phyloP scores from a whole-genome alignment of 768 basidiomycete genomes.

The Rhodocollybia butyracea region DNA sequence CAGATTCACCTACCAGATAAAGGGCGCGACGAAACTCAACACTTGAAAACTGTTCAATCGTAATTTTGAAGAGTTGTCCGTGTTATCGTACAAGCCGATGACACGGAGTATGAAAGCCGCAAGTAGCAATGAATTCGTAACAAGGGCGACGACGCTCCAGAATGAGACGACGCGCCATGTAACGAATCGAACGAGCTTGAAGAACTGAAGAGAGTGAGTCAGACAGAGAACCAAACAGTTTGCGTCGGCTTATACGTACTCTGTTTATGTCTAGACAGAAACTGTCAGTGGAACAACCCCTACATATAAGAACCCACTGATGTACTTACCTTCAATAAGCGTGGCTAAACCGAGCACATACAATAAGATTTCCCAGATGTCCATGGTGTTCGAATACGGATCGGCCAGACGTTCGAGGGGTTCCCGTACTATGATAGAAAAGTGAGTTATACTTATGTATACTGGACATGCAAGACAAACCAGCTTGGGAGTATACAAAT shows the following conservation, averaged over 20 bases:
- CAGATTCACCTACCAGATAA: slow-evolving; percentile 69
- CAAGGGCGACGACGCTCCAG: slow-evolving; percentile 67
- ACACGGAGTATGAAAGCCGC: slow-evolving; percentile 75
- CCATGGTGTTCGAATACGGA: slow-evolving; percentile 50
- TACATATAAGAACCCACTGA: slow-evolving; percentile 8
- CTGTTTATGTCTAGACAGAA: slow-evolving; percentile 50
- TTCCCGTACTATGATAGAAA: slow-evolving; percentile 52
- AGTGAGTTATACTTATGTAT: slow-evolving; percentile 3
- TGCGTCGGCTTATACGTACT: slow-evolving; percentile 27
- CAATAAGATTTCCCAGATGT: slow-evolving; percentile 76
- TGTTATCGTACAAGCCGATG: slow-evolving; percentile 42
- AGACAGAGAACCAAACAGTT: not conserved
- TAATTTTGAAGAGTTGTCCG: slow-evolving; percentile 32
- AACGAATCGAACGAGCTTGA: slow-evolving; percentile 67
- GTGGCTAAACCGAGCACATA: slow-evolving; percentile 81
- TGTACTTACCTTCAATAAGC: slow-evolving; percentile 66
- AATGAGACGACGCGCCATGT: slow-evolving; percentile 81
- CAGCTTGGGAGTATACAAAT: slow-evolving; percentile 79
- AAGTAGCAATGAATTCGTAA: slow-evolving; percentile 72
- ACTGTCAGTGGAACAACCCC: not conserved
- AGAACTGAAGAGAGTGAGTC: slow-evolving; percentile 44
- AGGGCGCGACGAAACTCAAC: slow-evolving; percentile 81
- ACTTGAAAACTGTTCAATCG: slow-evolving; percentile 81
- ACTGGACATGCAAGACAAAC: slow-evolving; percentile 32
- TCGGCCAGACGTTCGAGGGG: slow-evolving; percentile 67